Base-by-base conservation (phyloP, 257 asterid genomes). In the Solanum sitiens region DNA sequence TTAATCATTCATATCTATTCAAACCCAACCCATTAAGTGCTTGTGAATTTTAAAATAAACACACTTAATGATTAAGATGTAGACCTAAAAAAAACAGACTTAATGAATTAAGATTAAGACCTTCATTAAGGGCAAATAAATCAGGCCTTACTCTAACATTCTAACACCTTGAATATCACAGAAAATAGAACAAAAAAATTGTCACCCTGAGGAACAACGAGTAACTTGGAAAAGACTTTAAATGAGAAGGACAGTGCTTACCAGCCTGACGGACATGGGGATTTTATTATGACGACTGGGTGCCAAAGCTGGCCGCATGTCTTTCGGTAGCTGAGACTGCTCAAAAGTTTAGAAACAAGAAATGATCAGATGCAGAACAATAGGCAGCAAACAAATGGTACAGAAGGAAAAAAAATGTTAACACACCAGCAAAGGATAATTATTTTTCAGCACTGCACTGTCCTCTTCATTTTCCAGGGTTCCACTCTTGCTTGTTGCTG, bases 261-360 rank as follows among this genome's bases (percentile, higher is more conserved):
- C 99, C 99, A 95, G 98, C 94, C 99, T 94, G 87, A 95, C 93
- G 32, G 98, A 83, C 63, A 56, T 35, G 44, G 99, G 92, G 88
- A 97, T 91, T 95, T 95, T 97, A 91, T 95, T 96, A 91, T 94
- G 95, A 83, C 94, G 93, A 87, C 91, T 83, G 61, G 98, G 89
- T 84, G 98, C 98, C 92, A 97, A 91, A 92, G 89, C 93, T 67
- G 99, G 99, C 45, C 94, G 94, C 98, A 94, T 97, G n/a, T 96
- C 99, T 93, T 93, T 94, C 3, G 98, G 99, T 40, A 97, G 93
- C 91, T 95, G 98, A 88, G 95, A 97, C 99, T 97, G 97, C 89
- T 88, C 91, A 74, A 90, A 86, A 68, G 45, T 32, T 61, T 80
- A 74, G 88, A 84, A 87, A 83, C 39, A 87, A 80, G 65, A 56